Evolutionary conservation across 1,284 basidiomycete genomes (phyloP).

Genomic region (Pseudozyma flocculosa): DNA sequence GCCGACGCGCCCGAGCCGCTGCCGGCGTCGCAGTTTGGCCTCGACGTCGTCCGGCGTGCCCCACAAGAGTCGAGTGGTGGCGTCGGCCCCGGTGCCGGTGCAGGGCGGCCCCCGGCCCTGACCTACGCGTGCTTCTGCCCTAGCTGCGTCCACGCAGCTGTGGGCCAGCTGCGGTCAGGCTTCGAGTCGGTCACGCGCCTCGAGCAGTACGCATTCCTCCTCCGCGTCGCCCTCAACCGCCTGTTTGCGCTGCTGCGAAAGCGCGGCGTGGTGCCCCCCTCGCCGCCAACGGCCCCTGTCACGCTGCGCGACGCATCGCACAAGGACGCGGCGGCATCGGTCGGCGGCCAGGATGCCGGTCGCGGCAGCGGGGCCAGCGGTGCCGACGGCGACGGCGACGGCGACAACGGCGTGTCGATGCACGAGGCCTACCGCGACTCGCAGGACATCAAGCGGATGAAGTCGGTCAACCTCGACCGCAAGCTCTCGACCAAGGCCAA

Average conservation of each 20-base stretch:
- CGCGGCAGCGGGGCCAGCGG: neutral
- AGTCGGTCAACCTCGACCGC: constrained; percentile 78
- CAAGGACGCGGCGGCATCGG: neutral
- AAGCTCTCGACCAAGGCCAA: constrained; percentile 90
- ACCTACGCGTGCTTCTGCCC: constrained; percentile 65
- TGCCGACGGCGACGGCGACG: constrained; percentile 8
- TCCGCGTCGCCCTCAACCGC: constrained; percentile 91
- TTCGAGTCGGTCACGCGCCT: constrained; percentile 89
- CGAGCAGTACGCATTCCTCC: constrained; percentile 95
- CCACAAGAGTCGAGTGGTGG: constrained; percentile 4
- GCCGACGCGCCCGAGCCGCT: constrained; percentile 25
- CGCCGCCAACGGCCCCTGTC: constrained; percentile 60
- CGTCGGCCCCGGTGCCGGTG: constrained; percentile 6
- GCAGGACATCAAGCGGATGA: constrained; percentile 89
- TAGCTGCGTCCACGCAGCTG: constrained; percentile 65
- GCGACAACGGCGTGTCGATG: constrained; percentile 34
- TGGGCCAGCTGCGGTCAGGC: constrained; percentile 60
- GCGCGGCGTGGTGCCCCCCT: constrained; percentile 81
- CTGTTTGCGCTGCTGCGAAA: constrained; percentile 87
- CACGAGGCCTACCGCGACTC: constrained; percentile 73
- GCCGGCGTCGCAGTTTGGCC: constrained; percentile 40
- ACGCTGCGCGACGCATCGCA: constrained; percentile 2
- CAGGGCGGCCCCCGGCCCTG: constrained; percentile 7
- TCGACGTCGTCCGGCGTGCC: constrained; percentile 34
- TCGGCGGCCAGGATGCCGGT: constrained; percentile 5